A percentile compares a stretch with the other conserved stretches of the same genome.
Evolutionary conservation across 345 rosid species (phyloP).

Genomic region (Conringia planisiliqua): DNA sequence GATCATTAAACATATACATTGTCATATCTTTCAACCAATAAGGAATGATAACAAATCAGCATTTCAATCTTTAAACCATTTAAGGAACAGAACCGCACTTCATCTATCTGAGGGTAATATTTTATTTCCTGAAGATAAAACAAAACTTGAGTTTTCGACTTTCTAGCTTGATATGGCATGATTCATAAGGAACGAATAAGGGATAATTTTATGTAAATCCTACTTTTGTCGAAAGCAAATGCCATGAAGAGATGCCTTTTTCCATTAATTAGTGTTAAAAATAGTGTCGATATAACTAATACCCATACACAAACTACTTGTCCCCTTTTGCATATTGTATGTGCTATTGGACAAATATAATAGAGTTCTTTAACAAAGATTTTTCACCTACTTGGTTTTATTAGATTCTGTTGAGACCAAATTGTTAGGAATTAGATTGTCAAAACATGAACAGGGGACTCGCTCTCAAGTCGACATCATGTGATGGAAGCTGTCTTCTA

Average conservation of each 20-base stretch:
- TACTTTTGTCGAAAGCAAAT: neutral
- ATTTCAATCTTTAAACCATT: too few relatives aligned
- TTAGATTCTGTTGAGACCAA: conserved; percentile 3
- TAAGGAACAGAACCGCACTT: neutral
- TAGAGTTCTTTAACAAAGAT: neutral
- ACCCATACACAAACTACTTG: neutral
- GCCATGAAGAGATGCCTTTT: neutral
- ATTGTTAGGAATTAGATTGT: neutral
- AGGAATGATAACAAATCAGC: too few relatives aligned
- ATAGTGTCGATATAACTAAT: neutral
- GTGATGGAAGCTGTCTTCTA: neutral
- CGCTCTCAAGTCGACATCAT: neutral
- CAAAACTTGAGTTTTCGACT: neutral
- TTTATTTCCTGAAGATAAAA: too few relatives aligned
- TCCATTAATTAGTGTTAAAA: neutral
- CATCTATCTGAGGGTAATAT: neutral
- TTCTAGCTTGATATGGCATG: neutral
- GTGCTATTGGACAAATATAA: neutral
- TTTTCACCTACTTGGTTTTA: neutral
- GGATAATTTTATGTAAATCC: neutral
- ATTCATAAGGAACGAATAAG: neutral
- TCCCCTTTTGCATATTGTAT: neutral
- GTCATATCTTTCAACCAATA: too few relatives aligned
- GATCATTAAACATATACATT: neutral
- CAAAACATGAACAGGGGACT: neutral